These are phyloP conservation scores for Cutaneotrichosporon curvatum DNA, from an alignment of 1,284 basidiomycete species.

Conservation along the genomic window DNA sequence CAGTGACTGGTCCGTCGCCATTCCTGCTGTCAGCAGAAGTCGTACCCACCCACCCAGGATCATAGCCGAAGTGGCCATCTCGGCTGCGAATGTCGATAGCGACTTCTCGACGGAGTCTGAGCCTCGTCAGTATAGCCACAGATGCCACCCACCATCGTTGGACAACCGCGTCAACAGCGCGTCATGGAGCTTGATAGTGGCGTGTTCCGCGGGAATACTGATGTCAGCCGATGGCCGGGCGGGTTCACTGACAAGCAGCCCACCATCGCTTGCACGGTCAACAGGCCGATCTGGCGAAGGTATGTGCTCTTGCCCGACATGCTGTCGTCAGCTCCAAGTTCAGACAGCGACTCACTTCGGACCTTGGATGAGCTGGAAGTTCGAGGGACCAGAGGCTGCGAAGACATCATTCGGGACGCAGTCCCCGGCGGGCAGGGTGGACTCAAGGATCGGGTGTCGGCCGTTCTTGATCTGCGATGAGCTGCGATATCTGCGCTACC, in stretches of 20 bases:
- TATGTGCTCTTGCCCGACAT: constrained; percentile 94
- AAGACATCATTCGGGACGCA: constrained; percentile 74
- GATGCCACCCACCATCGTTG: constrained; percentile 56
- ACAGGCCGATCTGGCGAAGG: constrained; percentile 73
- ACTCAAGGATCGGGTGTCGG: constrained; percentile 77
- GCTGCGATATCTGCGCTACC: constrained; percentile 4
- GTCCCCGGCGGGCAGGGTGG: constrained; percentile 58
- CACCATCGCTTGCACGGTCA: constrained; percentile 77
- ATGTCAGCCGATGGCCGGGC: background rate
- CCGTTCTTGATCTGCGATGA: constrained; percentile 61
- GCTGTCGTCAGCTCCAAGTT: constrained; percentile 45
- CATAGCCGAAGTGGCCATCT: constrained; percentile 85
- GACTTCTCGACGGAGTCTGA: constrained; percentile 61
- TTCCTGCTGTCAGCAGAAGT: constrained; percentile 48
- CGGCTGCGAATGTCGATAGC: constrained; percentile 84
- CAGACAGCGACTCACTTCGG: constrained; percentile 60
- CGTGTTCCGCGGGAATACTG: constrained; percentile 78
- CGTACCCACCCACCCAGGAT: constrained; percentile 59
- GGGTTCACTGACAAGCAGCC: constrained; percentile 67
- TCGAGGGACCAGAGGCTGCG: constrained; percentile 59
- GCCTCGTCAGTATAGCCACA: no score
- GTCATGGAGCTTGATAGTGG: constrained; percentile 75
- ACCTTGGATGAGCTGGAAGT: constrained; percentile 82
- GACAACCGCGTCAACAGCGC: constrained; percentile 76
- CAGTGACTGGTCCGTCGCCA: constrained; percentile 66